phyloP scores from a whole-genome alignment of 2,329 filamentous ascomycete species.

The Elsinoe arachidis region DNA sequence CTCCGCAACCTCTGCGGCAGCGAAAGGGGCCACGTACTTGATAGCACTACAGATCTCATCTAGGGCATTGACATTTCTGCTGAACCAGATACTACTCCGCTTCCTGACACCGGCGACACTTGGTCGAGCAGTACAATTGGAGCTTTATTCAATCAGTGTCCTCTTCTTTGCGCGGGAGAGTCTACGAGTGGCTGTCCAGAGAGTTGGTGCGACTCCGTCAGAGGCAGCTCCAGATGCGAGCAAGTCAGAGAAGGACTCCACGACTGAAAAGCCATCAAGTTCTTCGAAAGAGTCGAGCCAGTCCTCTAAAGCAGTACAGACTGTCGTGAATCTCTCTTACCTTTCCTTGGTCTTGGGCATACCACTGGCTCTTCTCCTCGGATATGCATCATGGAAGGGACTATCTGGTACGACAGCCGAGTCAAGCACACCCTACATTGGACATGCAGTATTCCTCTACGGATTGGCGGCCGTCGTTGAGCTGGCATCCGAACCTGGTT shows the following conservation, averaged over 20 bases:
- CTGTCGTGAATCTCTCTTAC: conserved; percentile 82
- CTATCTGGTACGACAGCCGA: conserved; percentile 21
- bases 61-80: conserved; percentile 78
- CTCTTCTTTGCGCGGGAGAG: conserved; percentile 91
- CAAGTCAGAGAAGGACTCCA: not conserved
- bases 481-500: conserved; percentile 77
- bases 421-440: conserved; percentile 52
- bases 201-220: conserved; percentile 35
- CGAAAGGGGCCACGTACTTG: conserved; percentile 72
- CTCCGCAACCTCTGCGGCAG: conserved; percentile 35
- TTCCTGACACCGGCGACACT: conserved; percentile 78
- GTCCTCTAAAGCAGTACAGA: conserved; percentile 49
- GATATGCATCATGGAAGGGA: conserved; percentile 54
- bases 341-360: conserved; percentile 63
- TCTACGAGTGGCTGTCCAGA: conserved; percentile 80
- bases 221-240: not conserved
- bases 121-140: conserved; percentile 79
- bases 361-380: conserved; percentile 55
- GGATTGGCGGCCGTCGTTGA: conserved; percentile 58
- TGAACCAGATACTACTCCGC: conserved; percentile 85
- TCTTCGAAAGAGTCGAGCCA: not conserved
- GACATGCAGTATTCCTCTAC: conserved; percentile 46
- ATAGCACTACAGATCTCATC: conserved; percentile 82
- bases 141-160: conserved; percentile 87
- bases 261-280: not conserved